These are phyloP conservation scores for Kodamaea suecica DNA, from an alignment of 1,139 yeast genomes.

Conservation along the genomic window DNA sequence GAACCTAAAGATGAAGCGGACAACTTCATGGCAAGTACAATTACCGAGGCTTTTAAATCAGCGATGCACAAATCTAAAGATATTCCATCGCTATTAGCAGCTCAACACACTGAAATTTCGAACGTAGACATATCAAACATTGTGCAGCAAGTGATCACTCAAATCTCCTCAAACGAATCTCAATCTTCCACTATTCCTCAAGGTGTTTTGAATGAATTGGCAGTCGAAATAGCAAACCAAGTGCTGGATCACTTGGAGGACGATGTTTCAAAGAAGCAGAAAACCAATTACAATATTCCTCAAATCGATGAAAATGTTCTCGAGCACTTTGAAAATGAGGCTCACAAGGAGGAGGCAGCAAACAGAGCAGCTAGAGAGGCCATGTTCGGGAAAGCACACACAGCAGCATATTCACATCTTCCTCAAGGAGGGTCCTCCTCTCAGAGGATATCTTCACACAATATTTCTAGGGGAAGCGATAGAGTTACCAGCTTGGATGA, in stretches of 20 bases:
- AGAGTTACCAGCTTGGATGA: slow-evolving; percentile 45
- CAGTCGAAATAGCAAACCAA: slow-evolving; percentile 33
- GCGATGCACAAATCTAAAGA: slow-evolving; percentile 16
- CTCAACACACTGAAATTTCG: slow-evolving; percentile 5
- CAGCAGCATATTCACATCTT: too few relatives aligned
- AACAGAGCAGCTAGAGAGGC: slow-evolving; percentile 3
- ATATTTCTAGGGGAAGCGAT: neutral
- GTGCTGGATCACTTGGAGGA: slow-evolving; percentile 28
- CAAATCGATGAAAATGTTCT: slow-evolving; percentile 38
- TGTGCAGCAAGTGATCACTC: slow-evolving; percentile 23
- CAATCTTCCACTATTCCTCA: slow-evolving; percentile 20
- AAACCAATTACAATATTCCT: slow-evolving; percentile 25
- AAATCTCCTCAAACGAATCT: slow-evolving; percentile 14
- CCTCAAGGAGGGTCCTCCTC: too few relatives aligned
- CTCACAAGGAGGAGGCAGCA: slow-evolving; percentile 23
- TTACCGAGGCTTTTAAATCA: slow-evolving; percentile 34
- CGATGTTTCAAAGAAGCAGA: slow-evolving; percentile 9
- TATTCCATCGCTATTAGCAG: too few relatives aligned
- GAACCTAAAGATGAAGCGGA: slow-evolving; percentile 9
- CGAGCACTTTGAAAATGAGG: slow-evolving; percentile 39
- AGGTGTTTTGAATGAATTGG: slow-evolving; percentile 31
- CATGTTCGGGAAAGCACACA: neutral
- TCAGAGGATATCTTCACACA: too few relatives aligned
- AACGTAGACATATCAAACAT: slow-evolving; percentile 18
- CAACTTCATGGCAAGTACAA: slow-evolving; percentile 29